Evolutionary conservation across 139 green algal genomes (phyloP).

Genomic region (Ettlia oleoabundans): DNA sequence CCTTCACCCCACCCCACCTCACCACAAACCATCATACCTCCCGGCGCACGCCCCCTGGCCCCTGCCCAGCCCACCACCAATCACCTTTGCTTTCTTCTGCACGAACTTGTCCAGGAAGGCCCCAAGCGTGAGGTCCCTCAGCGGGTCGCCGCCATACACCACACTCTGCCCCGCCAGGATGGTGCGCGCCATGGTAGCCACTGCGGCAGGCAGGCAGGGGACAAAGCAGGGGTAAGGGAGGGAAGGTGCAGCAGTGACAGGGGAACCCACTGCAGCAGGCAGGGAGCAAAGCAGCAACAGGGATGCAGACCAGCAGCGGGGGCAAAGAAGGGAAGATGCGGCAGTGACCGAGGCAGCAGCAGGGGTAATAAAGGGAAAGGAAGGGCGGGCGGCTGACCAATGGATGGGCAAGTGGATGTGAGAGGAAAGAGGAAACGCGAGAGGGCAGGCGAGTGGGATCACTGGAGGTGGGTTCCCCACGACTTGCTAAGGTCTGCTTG

Average conservation of each 20-base stretch:
- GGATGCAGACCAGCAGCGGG: not conserved
- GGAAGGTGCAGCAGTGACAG: not conserved
- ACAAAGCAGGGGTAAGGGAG: not conserved
- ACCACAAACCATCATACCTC: not conserved
- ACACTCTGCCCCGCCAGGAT: slow-evolving; percentile 84
- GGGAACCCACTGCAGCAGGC: no score
- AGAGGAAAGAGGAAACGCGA: no score
- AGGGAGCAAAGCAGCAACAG: not conserved
- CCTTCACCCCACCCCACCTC: not conserved
- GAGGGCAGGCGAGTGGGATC: no score
- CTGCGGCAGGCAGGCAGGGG: not conserved
- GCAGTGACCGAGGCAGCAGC: no score
- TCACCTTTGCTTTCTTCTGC: slow-evolving; percentile 88
- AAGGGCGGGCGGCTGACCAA: no score
- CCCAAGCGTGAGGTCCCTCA: slow-evolving; percentile 81
- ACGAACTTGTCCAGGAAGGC: slow-evolving; percentile 97
- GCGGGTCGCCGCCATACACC: slow-evolving; percentile 89
- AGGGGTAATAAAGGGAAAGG: no score
- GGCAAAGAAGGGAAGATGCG: not conserved
- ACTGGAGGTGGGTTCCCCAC: no score
- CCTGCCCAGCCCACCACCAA: not conserved
- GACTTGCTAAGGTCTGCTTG: no score
- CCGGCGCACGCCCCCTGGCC: not conserved
- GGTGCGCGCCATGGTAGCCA: slow-evolving; percentile 81
- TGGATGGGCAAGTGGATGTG: no score